phyloP scores from a whole-genome alignment of 768 basidiomycete genomes.

The Russula dissimulans region DNA sequence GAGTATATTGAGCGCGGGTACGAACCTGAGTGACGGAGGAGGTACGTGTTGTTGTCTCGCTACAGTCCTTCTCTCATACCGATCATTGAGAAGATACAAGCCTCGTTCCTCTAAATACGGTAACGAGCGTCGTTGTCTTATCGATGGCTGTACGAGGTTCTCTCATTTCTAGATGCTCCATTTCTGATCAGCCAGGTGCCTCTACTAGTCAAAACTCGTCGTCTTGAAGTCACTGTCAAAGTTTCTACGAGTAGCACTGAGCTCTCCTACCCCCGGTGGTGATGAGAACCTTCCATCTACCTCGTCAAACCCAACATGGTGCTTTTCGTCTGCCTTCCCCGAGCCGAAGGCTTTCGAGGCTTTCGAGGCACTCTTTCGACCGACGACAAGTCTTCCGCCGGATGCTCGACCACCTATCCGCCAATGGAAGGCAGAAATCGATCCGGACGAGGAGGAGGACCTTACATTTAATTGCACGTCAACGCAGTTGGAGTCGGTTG shows the following conservation, averaged over 20 bases:
- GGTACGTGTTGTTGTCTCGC: neutral
- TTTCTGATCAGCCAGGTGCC: conserved; percentile 1
- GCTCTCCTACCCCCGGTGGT: conserved; percentile 13
- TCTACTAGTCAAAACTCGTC: conserved; percentile 62
- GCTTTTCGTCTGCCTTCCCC: conserved; percentile 51
- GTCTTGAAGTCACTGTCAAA: conserved; percentile 61
- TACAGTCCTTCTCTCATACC: neutral
- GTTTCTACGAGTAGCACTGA: conserved; percentile 48
- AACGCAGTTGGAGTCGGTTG: conserved; percentile 6
- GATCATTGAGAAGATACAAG: conserved; percentile 24
- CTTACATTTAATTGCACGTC: conserved; percentile 19
- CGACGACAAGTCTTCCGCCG: conserved; percentile 12
- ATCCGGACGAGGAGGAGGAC: conserved; percentile 31
- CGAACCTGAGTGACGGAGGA: conserved; percentile 52
- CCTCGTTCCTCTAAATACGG: conserved; percentile 41
- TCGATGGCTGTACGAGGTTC: conserved; percentile 45
- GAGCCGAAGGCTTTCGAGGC: conserved; percentile 40
- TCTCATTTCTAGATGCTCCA: neutral
- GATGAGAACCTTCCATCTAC: conserved; percentile 1
- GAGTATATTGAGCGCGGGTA: conserved; percentile 63
- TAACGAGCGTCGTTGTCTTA: conserved; percentile 54
- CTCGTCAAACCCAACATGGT: conserved; percentile 46
- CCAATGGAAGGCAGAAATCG: conserved; percentile 31
- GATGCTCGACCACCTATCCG: neutral
- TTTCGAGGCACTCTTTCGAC: conserved; percentile 42